Base-by-base conservation (phyloP, 768 basidiomycete genomes). In the Russula ochroleuca region DNA sequence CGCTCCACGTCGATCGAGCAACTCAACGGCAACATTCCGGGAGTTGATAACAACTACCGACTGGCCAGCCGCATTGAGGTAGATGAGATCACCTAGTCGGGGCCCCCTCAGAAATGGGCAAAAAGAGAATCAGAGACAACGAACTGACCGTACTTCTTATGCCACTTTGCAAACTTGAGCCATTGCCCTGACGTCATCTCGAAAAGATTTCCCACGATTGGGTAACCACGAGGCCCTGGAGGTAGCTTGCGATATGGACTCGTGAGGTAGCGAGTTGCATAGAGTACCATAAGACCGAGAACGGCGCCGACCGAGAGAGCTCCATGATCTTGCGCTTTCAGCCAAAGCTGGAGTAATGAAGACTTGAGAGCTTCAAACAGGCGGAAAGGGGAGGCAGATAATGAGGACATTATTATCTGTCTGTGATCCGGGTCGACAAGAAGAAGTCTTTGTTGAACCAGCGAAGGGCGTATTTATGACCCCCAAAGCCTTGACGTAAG, bases 211-310 rank as follows among this genome's bases (percentile, higher is more conserved):
- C 53, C 53, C 38, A 54, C 17, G 21, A 54, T 23, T 15, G 53
- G 53, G 11, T 38, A 54, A 15, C 53, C 53, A 38, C 53, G 53
- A 54, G 53, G 53, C 2, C 53, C 53, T 8, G 53, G 53, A 54
- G 53, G 53, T 25, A 54, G 7, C 14, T 38, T 25, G 3, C 53
- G 53, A 37, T 14, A 54, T 23, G 53, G 53, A 23, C 53, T 54
- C 13, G 53, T 14, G 35, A 54, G 6, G 53, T 54, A 54, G 35
- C 21, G 53, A 15, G 21, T 37, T 54, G 21, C 21, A 17, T 23
- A 38, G 21, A 54, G 10, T 21, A 54, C 7, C 13, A 38, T 15
- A 25, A 54, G 37, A 8, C 37, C 35, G 5, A 54, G 37, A 5
- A 54, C 15, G 37, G 21, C 7, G 14, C 53, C 37, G 21, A 23